A percentile compares a stretch with the other conserved stretches of the same genome.
Evolutionary conservation across 345 rosid species (phyloP).

Genomic region (Corchorus capsularis): DNA sequence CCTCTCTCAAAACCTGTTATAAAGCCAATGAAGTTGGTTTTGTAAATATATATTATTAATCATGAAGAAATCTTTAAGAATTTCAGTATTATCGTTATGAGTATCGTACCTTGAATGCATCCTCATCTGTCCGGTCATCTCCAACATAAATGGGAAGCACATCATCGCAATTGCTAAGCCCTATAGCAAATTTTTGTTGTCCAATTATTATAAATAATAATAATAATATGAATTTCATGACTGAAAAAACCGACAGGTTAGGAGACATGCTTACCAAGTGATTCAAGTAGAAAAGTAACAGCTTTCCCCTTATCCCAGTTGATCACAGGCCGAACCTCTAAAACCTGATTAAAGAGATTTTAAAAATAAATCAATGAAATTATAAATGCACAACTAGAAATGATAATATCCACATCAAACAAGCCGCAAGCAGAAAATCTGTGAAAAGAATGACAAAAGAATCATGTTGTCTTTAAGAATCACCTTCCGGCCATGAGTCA

Average conservation of each 20-base stretch:
- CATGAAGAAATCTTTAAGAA: neutral
- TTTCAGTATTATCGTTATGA: neutral
- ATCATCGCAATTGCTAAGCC: conserved; percentile 63
- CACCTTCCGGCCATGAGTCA: conserved; percentile 86
- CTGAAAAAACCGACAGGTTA: neutral
- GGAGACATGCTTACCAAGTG: conserved; percentile 60
- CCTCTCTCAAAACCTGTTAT: conserved; percentile 70
- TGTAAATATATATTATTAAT: neutral
- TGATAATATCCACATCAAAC: neutral
- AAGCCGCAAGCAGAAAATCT: neutral
- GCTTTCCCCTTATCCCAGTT: conserved; percentile 99
- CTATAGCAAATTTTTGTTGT: conserved; percentile 37
- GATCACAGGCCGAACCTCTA: conserved; percentile 90
- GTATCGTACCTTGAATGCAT: conserved; percentile 76
- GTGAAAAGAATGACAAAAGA: neutral
- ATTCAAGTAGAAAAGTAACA: conserved; percentile 82
- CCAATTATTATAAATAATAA: neutral
- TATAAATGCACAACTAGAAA: conserved; percentile 13
- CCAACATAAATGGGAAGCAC: conserved; percentile 97
- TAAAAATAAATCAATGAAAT: neutral
- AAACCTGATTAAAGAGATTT: conserved; percentile 52
- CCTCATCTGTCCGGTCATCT: conserved; percentile 96
- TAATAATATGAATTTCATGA: neutral
- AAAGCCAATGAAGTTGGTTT: conserved; percentile 5
- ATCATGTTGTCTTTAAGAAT: conserved; percentile 9